Conservation (phyloP, 2,329 filamentous ascomycete species). For the Nemania sp. region DNA sequence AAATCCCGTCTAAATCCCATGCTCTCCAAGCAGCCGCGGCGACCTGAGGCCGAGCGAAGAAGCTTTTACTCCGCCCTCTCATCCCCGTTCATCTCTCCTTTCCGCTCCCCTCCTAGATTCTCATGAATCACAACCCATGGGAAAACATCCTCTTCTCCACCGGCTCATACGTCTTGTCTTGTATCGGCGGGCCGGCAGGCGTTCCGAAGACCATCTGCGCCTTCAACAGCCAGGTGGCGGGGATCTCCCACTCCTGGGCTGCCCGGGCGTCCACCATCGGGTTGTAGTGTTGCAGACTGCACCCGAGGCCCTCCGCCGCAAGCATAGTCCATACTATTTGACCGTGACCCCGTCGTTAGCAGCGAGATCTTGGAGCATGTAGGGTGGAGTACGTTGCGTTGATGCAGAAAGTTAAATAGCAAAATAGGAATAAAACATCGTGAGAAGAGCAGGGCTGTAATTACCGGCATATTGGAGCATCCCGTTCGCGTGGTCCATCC, state of each 20-base stretch:
- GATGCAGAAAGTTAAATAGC: no score
- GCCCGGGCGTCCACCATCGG: conserved; percentile 7
- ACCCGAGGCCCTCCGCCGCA: conserved; percentile 8
- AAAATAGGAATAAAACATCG: neutral
- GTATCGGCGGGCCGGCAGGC: neutral
- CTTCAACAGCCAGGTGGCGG: conserved; percentile 2
- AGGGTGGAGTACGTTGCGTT: no score
- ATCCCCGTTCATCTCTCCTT: neutral
- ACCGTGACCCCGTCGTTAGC: neutral
- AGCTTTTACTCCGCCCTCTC: no score
- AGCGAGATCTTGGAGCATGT: neutral
- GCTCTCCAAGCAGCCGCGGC: neutral
- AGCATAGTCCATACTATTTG: conserved; percentile 14
- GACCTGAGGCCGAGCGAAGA: no score
- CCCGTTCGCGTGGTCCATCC: conserved; percentile 10
- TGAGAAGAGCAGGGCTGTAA: neutral
- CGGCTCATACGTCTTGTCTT: neutral
- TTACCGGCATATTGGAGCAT: conserved; percentile 17
- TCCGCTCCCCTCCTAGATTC: no score
- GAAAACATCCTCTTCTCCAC: conserved; percentile 3
- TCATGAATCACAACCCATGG: neutral
- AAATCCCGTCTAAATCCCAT: neutral
- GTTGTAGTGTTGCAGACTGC: conserved; percentile 12
- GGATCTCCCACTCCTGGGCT: conserved; percentile 2
- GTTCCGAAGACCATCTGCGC: conserved; percentile 15